phyloP scores from a whole-genome alignment of 2,329 filamentous ascomycete species.

The Colletotrichum sp. region DNA sequence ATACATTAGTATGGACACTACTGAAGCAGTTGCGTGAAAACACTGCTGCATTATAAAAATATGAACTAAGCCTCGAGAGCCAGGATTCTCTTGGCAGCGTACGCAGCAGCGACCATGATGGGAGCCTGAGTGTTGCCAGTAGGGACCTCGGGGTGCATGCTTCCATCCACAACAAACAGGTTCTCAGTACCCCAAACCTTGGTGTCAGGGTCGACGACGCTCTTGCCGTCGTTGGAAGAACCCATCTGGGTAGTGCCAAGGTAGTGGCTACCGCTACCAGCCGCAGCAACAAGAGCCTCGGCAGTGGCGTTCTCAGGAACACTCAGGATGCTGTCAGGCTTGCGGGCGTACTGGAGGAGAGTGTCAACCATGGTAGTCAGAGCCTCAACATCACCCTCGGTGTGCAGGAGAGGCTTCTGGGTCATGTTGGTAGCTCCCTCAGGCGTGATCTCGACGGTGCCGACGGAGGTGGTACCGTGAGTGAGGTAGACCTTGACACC shows the following conservation, averaged over 20 bases:
- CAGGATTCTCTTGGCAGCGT: constrained; percentile 15
- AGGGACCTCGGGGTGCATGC: constrained; percentile 37
- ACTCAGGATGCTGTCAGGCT: constrained; percentile 24
- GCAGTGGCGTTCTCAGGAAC: constrained; percentile 24
- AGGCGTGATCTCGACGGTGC: constrained; percentile 45
- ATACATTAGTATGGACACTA: no score
- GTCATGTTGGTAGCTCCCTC: constrained; percentile 46
- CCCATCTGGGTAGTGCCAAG: constrained; percentile 36
- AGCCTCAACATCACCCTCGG: constrained; percentile 30
- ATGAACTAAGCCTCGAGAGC: not conserved
- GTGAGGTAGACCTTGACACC: constrained; percentile 56
- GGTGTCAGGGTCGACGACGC: constrained; percentile 35
- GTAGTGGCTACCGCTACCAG: constrained; percentile 32
- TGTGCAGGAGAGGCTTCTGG: constrained; percentile 39
- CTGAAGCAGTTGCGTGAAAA: no score
- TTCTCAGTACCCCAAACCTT: constrained; percentile 34
- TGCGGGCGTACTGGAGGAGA: constrained; percentile 28
- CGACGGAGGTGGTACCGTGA: constrained; percentile 52
- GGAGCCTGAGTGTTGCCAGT: constrained; percentile 21
- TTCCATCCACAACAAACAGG: constrained; percentile 33
- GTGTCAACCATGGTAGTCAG: constrained; percentile 29
- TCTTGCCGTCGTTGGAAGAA: constrained; percentile 30
- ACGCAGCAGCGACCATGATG: constrained; percentile 19
- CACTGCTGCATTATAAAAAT: no score
- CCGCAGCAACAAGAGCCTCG: constrained; percentile 26